phyloP scores from a whole-genome alignment of 148 eudicot genomes.

The Dysphania ambrosioides region DNA sequence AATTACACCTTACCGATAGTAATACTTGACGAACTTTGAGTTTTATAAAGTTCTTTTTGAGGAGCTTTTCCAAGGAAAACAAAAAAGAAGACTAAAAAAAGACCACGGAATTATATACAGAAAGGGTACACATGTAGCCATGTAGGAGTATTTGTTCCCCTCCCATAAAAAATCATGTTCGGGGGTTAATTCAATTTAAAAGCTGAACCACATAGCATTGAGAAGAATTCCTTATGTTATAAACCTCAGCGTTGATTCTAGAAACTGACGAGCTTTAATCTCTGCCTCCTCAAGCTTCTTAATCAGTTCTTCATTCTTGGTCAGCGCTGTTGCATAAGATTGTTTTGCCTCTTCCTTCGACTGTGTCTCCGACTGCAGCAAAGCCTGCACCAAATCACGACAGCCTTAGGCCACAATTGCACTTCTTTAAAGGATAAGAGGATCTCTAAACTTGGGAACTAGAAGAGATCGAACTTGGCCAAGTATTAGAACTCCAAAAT shows the following conservation, averaged over 20 bases:
- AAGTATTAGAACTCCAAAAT: not conserved
- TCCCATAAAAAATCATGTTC: not conserved
- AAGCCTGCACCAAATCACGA: conserved; percentile 31
- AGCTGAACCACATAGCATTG: not conserved
- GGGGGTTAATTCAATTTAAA: not conserved
- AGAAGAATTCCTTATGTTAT: conserved; percentile 4
- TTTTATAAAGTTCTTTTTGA: no score
- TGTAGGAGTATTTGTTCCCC: no score
- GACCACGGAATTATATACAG: not conserved
- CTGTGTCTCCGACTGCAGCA: conserved; percentile 32
- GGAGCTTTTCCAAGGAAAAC: no score
- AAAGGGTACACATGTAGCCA: no score
- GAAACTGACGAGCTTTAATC: conserved; percentile 35
- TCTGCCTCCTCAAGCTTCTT: conserved; percentile 36
- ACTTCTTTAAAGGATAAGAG: not conserved
- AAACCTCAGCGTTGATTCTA: conserved; percentile 43
- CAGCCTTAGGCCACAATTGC: conserved; percentile 9
- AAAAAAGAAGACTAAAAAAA: no score
- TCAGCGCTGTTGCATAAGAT: conserved; percentile 27
- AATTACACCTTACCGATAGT: no score
- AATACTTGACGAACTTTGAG: no score
- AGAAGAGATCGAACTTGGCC: not conserved
- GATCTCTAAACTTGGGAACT: not conserved
- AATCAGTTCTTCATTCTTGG: conserved; percentile 39
- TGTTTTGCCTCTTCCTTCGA: conserved; percentile 36